Evolutionary conservation across 2,329 filamentous ascomycete species (phyloP).

Genomic region (Ilyonectria robusta): DNA sequence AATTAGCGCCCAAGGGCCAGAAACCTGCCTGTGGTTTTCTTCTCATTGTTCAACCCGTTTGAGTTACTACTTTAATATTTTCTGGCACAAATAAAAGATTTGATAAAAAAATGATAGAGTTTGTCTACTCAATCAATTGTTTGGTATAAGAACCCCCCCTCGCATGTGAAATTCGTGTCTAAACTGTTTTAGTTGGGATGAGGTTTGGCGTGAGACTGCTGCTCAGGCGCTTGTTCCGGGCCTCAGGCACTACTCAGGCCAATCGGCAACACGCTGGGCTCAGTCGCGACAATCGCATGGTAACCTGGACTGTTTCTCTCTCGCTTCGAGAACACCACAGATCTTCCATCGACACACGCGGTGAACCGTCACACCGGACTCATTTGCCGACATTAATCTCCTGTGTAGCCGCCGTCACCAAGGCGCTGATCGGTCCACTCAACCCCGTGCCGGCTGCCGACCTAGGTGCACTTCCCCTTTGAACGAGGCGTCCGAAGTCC

Average conservation of each 20-base stretch:
- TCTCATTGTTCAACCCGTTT: too few relatives aligned
- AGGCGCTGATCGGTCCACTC: conserved; percentile 5
- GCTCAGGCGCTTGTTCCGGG: background rate
- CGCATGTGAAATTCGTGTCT: too few relatives aligned
- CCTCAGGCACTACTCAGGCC: background rate
- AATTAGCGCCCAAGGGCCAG: too few relatives aligned
- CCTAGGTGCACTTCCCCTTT: conserved; percentile 10
- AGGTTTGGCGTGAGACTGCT: background rate
- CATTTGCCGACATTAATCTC: conserved; percentile 23
- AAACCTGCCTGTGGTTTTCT: too few relatives aligned
- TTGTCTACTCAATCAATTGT: too few relatives aligned
- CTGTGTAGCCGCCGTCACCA: background rate
- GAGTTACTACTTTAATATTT: too few relatives aligned
- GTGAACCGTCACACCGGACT: conserved; percentile 32
- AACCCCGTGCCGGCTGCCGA: conserved; percentile 9
- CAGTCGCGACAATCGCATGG: background rate
- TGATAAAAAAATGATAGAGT: too few relatives aligned
- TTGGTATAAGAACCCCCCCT: too few relatives aligned
- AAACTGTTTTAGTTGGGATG: background rate
- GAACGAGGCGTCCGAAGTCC: conserved; percentile 26
- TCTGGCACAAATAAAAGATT: too few relatives aligned
- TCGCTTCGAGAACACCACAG: conserved; percentile 36
- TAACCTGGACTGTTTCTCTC: conserved; percentile 24
- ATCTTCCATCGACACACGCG: conserved; percentile 26
- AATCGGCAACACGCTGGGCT: background rate